Percentiles rank a stretch among this genome's conserved stretches.
Evolutionary conservation across 331 rosid genomes (phyloP).

Genomic region (Rosa hybrid): DNA sequence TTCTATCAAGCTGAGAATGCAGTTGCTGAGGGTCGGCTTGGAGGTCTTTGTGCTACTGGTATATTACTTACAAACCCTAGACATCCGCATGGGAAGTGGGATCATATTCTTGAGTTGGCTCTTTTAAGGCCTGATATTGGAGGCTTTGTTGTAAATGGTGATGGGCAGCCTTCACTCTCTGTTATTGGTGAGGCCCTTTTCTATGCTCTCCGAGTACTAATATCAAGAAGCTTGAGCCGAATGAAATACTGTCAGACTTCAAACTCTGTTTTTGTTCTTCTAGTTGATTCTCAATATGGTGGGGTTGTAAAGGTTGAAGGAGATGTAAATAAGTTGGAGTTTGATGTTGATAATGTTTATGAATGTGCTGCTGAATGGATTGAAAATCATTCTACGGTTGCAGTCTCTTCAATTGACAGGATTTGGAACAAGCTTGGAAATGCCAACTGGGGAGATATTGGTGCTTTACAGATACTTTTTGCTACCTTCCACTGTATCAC

Average conservation of each 20-base stretch:
- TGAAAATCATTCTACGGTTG: conserved; percentile 66
- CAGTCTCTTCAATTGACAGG: conserved; percentile 88
- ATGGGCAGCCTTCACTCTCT: conserved; percentile 55
- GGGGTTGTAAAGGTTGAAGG: conserved; percentile 97
- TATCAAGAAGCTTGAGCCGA: conserved; percentile 88
- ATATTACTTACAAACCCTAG: conserved; percentile 74
- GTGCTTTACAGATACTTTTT: conserved; percentile 81
- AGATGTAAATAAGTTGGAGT: conserved; percentile 79
- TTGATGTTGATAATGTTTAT: conserved; percentile 76
- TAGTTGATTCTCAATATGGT: conserved; percentile 87
- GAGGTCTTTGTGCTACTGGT: conserved; percentile 85
- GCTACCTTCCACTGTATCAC: conserved; percentile 85
- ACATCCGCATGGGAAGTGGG: conserved; percentile 95
- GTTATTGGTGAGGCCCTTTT: conserved; percentile 86
- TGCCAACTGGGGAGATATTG: conserved; percentile 94
- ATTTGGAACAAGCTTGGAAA: conserved; percentile 96
- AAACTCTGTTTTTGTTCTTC: conserved; percentile 71
- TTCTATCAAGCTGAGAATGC: conserved; percentile 92
- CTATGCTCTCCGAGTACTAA: conserved; percentile 70
- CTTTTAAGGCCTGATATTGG: conserved; percentile 80
- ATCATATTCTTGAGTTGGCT: conserved; percentile 81
- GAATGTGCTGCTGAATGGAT: conserved; percentile 97
- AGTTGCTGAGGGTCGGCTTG: conserved; percentile 82
- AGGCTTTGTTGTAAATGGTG: conserved; percentile 51
- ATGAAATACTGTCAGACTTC: conserved; percentile 57